Base-by-base conservation (phyloP, 1,139 yeast species). In the Chernovozyma sophiae-reginae region DNA sequence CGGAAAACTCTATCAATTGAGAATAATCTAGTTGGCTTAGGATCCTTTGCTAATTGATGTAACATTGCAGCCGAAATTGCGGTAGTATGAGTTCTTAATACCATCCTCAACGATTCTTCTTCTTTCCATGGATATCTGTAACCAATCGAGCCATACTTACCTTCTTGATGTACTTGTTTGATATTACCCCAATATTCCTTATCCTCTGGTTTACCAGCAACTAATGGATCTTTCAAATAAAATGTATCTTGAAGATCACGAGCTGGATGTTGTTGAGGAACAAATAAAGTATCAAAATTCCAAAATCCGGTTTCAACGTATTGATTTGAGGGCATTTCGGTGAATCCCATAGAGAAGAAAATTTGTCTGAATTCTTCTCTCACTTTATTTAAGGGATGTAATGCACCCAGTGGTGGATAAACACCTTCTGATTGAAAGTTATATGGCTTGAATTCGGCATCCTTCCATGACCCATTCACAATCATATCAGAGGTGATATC, bases 201-300 rank as follows among this genome's bases (percentile, higher is more conserved):
- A 62, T 92, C 97, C 48, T 79, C 80, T 34, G 97, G 97, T 51
- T 75, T 69, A 43, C 81, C 82, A 36, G 96, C 95, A 45, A 62
- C 68, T 35, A 67, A 70, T 29, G 99, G 99, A 60, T 92, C 97
- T 62, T 89, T 90, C 66, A 94, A 75, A 68, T 92, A 92, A 71
- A 92, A 92, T 40, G 99, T 92, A 65, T 92, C 98, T 67, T 92
- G 99, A 60, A 92, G 74, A 61, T 92, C 99, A 72, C 99, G 85
- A 34, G 99, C 99, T 24, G 99, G 98, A 68, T 92, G 99, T 68
- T 92, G 97, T 71, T 92, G 99, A 40, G 99, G 99, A 38, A 92
- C 99, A 56, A 71, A 92, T 53, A 92, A 74, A 3, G 98, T 78
- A 62, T 92, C 99, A 58, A 92, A 92, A 67, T 94, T 92, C 99